Evolutionary conservation across 1,139 yeast species (phyloP), one percentile per base, ranked within the genome.

Genomic region (Groenewaldozyma auringiensis): DNA sequence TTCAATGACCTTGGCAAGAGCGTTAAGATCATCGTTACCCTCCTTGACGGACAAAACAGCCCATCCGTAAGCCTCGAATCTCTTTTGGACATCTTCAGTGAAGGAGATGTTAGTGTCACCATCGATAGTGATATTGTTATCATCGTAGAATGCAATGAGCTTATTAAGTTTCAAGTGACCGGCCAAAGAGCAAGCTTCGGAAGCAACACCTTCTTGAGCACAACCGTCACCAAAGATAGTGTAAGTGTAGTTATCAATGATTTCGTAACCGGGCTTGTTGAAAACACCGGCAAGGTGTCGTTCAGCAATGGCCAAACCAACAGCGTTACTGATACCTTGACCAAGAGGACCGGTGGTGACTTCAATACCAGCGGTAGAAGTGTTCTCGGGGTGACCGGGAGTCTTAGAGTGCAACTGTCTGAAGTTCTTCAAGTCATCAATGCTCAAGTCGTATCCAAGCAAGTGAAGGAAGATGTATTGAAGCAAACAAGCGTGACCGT

Each of bases 311-410:
- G 98, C 98, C 61, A 94, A 66, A 72, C 99, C 99, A 60, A 92
- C 96, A 47, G 96, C 97, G 67, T 89, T 89, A 62, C 84, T 76
- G 61, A 92, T 78, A 81, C 99, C 99, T 74, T 92, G 99, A 66
- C 99, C 99, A 62, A 92, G 79, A 52, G 99, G 98, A 68, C 99
- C 99, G 52, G 98, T 89, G 68, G 98, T 89, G 63, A 89, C 95
- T 67, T 94, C 98, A 49, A 88, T 81, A 65, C 97, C 98, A 48
- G 94, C 89, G 46, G 74, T 63, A 50, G 71, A 75, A 22, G 11
- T 21, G 55, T 78, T 77, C 73, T 92, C 97, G 46, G 98, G 98
- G 74, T 92, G 98, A 60, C 98, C 98, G 46, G 98, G 98, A 54
- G 95, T 84, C 72, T 81, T 83, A 55, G 97, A 89, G 65, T 76